A percentile compares a stretch with the other conserved stretches of the same genome.
These are phyloP conservation scores for Cicer pinnatifidum DNA, from an alignment of 306 rosid genomes.

Conservation along the genomic window DNA sequence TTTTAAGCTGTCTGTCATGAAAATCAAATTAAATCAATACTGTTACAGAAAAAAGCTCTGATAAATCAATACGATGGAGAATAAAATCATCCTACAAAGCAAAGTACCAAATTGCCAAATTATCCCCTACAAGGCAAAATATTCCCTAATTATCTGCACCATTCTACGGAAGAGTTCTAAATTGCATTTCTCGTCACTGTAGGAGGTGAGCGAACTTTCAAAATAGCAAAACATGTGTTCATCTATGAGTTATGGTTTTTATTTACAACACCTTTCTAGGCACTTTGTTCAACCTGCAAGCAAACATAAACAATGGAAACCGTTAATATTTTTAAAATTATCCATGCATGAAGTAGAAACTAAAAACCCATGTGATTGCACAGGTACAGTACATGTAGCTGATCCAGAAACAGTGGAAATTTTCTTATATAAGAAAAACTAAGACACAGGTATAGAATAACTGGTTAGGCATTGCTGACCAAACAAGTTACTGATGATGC, in stretches of 20 bases:
- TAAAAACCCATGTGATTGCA: not conserved
- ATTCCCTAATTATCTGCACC: conserved; percentile 44
- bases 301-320: conserved; percentile 37
- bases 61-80: not conserved
- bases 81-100: not conserved
- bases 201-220: conserved; percentile 45
- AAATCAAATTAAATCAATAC: too few species aligned
- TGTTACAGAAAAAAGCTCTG: too few species aligned
- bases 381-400: not conserved
- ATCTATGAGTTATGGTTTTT: conserved; percentile 37
- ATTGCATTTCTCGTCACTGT: conserved; percentile 43
- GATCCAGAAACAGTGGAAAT: too few species aligned
- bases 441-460: too few species aligned
- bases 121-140: not conserved
- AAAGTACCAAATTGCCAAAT: conserved; percentile 17
- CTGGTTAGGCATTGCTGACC: too few species aligned
- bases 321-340: not conserved
- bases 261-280: conserved; percentile 53
- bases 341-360: not conserved
- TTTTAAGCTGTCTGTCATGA: not conserved
- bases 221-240: conserved; percentile 47
- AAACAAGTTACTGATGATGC: too few species aligned
- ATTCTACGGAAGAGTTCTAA: conserved; percentile 44
- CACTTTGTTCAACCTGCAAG: conserved; percentile 57
- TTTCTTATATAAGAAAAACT: too few species aligned